Conservation (phyloP, 2,329 filamentous ascomycete genomes). For the Cercospora sp. region DNA sequence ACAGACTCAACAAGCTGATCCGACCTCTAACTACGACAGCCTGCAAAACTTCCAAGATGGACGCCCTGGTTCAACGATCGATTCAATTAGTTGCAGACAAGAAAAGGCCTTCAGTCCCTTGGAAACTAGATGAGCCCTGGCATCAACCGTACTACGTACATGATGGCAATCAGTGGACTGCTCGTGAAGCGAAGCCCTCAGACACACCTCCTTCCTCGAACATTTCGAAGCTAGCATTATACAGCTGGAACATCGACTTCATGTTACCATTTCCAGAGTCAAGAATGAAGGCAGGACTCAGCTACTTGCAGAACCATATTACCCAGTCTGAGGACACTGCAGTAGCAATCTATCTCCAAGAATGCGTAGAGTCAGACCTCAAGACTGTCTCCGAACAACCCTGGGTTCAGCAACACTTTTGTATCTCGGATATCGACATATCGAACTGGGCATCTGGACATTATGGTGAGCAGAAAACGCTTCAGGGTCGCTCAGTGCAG, state of each 20-base stretch:
- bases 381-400: constrained; percentile 45
- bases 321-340: constrained; percentile 28
- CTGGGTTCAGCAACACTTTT: constrained; percentile 54
- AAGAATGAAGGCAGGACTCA: constrained; percentile 47
- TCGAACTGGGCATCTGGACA: constrained; percentile 48
- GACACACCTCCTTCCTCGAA: not conserved
- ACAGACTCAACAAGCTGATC: not conserved
- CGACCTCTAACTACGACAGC: not conserved
- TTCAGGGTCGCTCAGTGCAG: too few species aligned
- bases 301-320: constrained; percentile 39
- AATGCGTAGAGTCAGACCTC: constrained; percentile 53
- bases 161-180: constrained; percentile 22
- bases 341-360: constrained; percentile 54
- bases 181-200: not conserved
- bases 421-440: constrained; percentile 51
- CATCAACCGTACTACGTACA: constrained; percentile 28
- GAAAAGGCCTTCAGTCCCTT: constrained; percentile 24
- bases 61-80: constrained; percentile 23
- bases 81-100: constrained; percentile 25
- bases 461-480: constrained; percentile 38
- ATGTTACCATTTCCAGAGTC: constrained; percentile 41
- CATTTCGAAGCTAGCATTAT: constrained; percentile 36
- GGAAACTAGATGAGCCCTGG: constrained; percentile 30
- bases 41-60: constrained; percentile 15
- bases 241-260: constrained; percentile 55